phyloP scores from a whole-genome alignment of 106 monocot genomes.

The Dioscorea alata region DNA sequence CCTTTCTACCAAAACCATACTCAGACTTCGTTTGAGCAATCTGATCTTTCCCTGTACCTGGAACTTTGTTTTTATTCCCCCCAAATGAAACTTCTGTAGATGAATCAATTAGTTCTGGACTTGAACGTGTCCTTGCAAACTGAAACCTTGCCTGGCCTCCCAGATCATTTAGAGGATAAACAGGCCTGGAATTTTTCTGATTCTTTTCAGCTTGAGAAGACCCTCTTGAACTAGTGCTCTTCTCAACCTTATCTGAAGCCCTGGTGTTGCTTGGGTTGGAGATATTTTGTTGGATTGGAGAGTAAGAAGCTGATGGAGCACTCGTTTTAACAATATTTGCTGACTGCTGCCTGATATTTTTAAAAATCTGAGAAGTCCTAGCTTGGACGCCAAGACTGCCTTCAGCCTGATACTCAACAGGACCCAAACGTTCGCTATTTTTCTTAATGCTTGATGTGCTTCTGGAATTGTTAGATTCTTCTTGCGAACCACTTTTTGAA shows the following conservation, averaged over 20 bases:
- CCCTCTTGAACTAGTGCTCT: conserved; percentile 21
- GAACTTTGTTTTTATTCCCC: conserved; percentile 24
- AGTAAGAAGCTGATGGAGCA: conserved; percentile 13
- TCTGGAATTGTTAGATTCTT: conserved; percentile 11
- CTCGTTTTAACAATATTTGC: conserved; percentile 19
- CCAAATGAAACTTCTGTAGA: conserved; percentile 25
- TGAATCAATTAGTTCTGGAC: conserved; percentile 65
- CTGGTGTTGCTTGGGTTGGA: conserved; percentile 13
- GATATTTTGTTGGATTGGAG: conserved; percentile 25
- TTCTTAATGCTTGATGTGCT: conserved; percentile 6
- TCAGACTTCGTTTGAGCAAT: conserved; percentile 21
- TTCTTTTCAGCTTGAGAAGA: conserved; percentile 21
- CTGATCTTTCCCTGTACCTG: conserved; percentile 32
- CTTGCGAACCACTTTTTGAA: conserved; percentile 13
- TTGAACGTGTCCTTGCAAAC: conserved; percentile 77
- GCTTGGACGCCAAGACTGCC: conserved; percentile 10
- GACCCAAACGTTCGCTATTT: conserved; percentile 9
- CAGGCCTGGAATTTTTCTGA: conserved; percentile 32
- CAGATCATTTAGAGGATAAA: conserved; percentile 16
- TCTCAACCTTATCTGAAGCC: conserved; percentile 29
- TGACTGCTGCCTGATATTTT: conserved; percentile 9
- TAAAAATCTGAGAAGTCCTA: conserved; percentile 10
- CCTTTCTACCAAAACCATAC: conserved; percentile 26
- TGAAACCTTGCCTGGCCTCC: conserved; percentile 38
- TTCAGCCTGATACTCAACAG: conserved; percentile 7